Evolutionary conservation across 345 rosid genomes (phyloP), one percentile per base, ranked within the genome.

Genomic region (Aquilaria yunnanensis): DNA sequence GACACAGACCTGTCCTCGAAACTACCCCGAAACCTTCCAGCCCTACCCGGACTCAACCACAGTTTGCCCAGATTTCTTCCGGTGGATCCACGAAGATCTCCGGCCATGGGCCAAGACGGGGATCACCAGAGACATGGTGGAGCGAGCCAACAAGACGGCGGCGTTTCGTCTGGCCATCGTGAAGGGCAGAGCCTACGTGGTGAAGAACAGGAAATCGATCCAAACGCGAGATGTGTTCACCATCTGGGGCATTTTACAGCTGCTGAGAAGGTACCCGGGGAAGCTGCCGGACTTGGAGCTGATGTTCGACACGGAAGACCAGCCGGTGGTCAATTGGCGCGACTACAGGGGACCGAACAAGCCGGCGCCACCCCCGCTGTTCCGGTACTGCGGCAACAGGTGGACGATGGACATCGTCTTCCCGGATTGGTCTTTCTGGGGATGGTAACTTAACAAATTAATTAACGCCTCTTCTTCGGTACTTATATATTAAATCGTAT

Each of bases 351-450:
- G 83, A 9, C 70, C 70, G 12, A 71, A 77, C 23, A 31, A 57
- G 14, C 51, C 66, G 16, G 58, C 37, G 12, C 84, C 84, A n/a
- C 88, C 91, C 0, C 75, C 80, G 0, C 32, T 83, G 66, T 85
- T 85, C 60, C 82, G 85, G 50, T 85, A 83, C 65, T 79, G 86
- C 56, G 81, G 77, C 13, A 72, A 74, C 12, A 47, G 56, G 48
- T 57, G 61, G 54, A 71, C 80, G 7, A 14, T 72, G 57, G 80
- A 72, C 51, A 69, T 85, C 2, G 80, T 79, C 29, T 85, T 85
- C 31, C 91, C 91, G 31, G 88, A 83, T 51, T 83, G 91, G 91
- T 73, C 88, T 67, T 83, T 83, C 58, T 85, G 91, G 91, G 91
- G 88, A 32, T 83, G 91, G 91, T 85, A 52, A 51, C 43, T 5